A percentile compares a stretch with the other conserved stretches of the same genome.
Conservation (phyloP, 352 stramenopile species). For the Phytophthora colocasiae region DNA sequence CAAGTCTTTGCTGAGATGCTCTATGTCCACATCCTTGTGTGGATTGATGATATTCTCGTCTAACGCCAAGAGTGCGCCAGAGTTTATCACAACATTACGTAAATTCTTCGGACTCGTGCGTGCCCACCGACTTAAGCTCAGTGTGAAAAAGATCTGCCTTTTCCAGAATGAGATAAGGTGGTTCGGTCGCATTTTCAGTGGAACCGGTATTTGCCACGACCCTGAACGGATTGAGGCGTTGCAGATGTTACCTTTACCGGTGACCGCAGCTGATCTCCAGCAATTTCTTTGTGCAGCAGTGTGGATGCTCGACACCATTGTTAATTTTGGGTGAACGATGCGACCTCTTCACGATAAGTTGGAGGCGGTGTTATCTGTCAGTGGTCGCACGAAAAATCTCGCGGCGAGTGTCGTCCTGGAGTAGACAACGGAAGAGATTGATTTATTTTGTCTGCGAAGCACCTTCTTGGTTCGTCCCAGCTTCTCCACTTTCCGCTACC, state of each 20-base stretch:
- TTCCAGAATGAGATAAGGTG: constrained; percentile 20
- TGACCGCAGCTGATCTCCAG: constrained; percentile 18
- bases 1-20: not conserved
- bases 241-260: constrained; percentile 1
- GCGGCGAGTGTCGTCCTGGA: not conserved
- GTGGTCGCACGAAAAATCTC: constrained; percentile 2
- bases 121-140: constrained; percentile 21
- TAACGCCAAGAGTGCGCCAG: too few species aligned
- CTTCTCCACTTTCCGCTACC: constrained; percentile 3
- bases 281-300: constrained; percentile 29
- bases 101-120: constrained; percentile 13
- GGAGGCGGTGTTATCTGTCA: not conserved
- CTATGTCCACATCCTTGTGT: constrained; percentile 24
- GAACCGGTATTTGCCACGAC: constrained; percentile 13
- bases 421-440: not conserved
- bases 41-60: constrained; percentile 35
- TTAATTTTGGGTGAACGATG: constrained; percentile 14
- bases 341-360: constrained; percentile 21
- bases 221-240: constrained; percentile 8
- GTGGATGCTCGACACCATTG: constrained; percentile 26
- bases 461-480: constrained; percentile 5
- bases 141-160: constrained; percentile 20
- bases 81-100: constrained; percentile 7
- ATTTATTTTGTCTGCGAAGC: not conserved
- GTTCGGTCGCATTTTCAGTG: constrained; percentile 26